These are phyloP conservation scores for Gossypium bickii DNA, from an alignment of 345 rosid genomes.

Conservation along the genomic window DNA sequence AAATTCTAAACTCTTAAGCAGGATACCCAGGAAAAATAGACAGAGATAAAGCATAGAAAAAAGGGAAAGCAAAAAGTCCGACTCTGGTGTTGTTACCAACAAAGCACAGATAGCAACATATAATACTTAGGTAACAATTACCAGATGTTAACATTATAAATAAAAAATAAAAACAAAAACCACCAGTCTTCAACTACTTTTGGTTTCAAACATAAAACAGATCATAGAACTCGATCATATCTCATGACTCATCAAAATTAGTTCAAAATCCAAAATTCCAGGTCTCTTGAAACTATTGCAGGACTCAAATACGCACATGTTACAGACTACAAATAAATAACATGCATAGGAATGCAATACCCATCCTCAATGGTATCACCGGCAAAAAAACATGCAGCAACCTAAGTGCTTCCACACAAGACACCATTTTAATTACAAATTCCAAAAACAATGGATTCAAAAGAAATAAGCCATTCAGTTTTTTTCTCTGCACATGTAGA, in stretches of 20 bases:
- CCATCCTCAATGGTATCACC: background rate
- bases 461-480: background rate
- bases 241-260: background rate
- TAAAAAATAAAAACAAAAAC: background rate
- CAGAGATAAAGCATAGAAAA: background rate
- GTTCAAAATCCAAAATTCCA: background rate
- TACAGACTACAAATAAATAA: background rate
- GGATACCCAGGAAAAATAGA: background rate
- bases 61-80: no score
- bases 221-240: background rate
- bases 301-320: background rate
- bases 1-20: background rate
- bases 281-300: background rate
- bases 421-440: background rate
- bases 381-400: slow-evolving; percentile 4
- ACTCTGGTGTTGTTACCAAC: no score
- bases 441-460: background rate
- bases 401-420: background rate
- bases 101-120: no score
- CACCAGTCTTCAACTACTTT: background rate
- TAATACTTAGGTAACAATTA: no score
- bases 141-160: no score
- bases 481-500: background rate
- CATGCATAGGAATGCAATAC: background rate
- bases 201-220: slow-evolving; percentile 6